Base-by-base conservation (phyloP, 345 rosid species). In the Dimocarpus longan region DNA sequence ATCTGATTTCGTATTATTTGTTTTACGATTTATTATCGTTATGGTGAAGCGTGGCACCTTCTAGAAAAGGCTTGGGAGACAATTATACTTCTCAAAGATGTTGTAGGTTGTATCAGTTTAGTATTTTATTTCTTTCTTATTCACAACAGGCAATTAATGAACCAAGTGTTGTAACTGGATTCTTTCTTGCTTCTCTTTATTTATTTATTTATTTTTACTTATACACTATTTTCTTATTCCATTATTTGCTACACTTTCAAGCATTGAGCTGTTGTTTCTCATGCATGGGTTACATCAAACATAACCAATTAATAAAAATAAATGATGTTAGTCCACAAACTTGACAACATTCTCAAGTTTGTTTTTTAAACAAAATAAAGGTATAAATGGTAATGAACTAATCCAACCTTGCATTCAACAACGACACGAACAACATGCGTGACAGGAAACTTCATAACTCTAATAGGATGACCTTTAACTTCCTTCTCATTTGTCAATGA, bases 31-130 rank as follows among this genome's bases (percentile, higher is more conserved):
- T 85, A 90, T 82, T 95, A 85, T 77, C 97, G 90, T 24, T 86
- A 95, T 79, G 95, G 92, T 7, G 83, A 90, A 79, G 98, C 97
- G 3, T 95, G 98, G 98, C 87, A 66, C 79, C 97, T 95, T 82
- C 97, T 98, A 22, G 86, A 87, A 76, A 94, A 91, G 83, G 92
- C 98, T 80, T 77, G 82, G 26, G 88, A 90, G 78, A 87, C 91
- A 66, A 84, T 93, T 80, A 70, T 76, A 57, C 79, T 78, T 81
- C 92, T 95, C 50, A 93, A 90, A 87, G 89, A 88, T 81, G 89
- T 91, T 57, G 98, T 97, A 93, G 98, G 97, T 95, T 79, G 82
- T 86, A 78, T 67, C 78, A 73, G 75, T 78, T 11, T 48, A 72
- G 79, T 70, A 71, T 79, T 88, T 74, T 82, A 76, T 81, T 78